Conservation (phyloP, 306 rosid genomes). For the Leucaena leucocephala region DNA sequence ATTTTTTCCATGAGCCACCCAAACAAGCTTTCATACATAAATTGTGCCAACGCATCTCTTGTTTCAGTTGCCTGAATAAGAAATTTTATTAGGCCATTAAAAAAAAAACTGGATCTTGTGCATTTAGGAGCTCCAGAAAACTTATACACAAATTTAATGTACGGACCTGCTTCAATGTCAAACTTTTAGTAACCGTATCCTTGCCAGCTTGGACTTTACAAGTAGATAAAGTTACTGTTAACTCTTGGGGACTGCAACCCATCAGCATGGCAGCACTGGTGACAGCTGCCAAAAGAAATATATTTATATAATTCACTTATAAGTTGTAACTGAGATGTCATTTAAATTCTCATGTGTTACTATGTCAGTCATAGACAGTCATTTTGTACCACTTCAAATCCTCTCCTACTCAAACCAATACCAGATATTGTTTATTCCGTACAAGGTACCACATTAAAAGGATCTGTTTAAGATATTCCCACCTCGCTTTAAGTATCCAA, state of each 20-base stretch:
- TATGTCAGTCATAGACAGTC: slow-evolving; percentile 21
- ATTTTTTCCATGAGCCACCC: slow-evolving; percentile 84
- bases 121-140: slow-evolving; percentile 35
- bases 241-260: slow-evolving; percentile 79
- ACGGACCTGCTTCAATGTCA: slow-evolving; percentile 74
- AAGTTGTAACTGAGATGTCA: slow-evolving; percentile 18
- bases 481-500: slow-evolving; percentile 9
- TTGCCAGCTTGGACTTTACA: slow-evolving; percentile 49
- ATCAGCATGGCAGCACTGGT: slow-evolving; percentile 71
- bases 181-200: slow-evolving; percentile 48
- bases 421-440: background rate
- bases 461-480: slow-evolving; percentile 1
- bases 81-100: background rate
- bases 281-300: slow-evolving; percentile 61
- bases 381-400: slow-evolving; percentile 31
- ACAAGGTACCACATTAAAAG: slow-evolving; percentile 21
- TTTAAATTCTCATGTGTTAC: slow-evolving; percentile 7
- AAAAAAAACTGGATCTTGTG: slow-evolving; percentile 7
- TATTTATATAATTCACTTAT: slow-evolving; percentile 27
- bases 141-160: slow-evolving; percentile 29
- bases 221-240: slow-evolving; percentile 59
- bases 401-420: slow-evolving; percentile 3
- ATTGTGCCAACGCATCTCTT: slow-evolving; percentile 83
- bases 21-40: slow-evolving; percentile 80
- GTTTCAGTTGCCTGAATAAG: slow-evolving; percentile 65